phyloP scores from a whole-genome alignment of 2,329 filamentous ascomycete species.

The Colletotrichum higginsianum region DNA sequence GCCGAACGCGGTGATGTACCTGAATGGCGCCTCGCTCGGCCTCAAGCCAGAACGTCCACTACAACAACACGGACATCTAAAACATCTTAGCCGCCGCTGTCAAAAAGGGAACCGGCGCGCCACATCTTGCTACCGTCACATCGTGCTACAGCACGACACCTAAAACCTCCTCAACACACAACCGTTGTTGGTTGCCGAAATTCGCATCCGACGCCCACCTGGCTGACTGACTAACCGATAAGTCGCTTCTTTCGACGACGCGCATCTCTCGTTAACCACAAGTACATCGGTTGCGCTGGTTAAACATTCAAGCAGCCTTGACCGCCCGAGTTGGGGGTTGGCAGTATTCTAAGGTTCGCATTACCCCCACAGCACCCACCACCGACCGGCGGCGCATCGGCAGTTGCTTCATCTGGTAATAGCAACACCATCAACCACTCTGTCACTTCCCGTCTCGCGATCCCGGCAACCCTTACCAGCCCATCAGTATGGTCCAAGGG shows the following conservation, averaged over 20 bases:
- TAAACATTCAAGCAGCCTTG: conserved; percentile 20
- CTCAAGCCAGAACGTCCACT: background rate
- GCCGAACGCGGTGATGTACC: conserved; percentile 21
- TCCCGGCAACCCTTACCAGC: conserved; percentile 24
- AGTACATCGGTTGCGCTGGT: background rate
- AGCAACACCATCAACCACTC: background rate
- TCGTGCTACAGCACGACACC: background rate
- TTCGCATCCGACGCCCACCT: conserved; percentile 4
- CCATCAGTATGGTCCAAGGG: conserved; percentile 23
- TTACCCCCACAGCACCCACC: conserved; percentile 31
- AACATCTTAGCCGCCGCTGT: conserved; percentile 13
- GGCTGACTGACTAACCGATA: background rate
- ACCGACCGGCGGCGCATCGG: conserved; percentile 10
- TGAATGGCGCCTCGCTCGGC: background rate
- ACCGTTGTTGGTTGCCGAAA: conserved; percentile 19
- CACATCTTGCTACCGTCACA: background rate
- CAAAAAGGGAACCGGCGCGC: conserved; percentile 6
- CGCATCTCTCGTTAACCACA: background rate
- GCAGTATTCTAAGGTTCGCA: conserved; percentile 31
- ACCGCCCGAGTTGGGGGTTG: conserved; percentile 25
- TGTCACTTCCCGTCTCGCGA: conserved; percentile 31
- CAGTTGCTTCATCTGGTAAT: conserved; percentile 29
- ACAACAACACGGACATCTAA: conserved; percentile 5
- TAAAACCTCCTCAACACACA: background rate
- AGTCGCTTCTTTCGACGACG: background rate